Evolutionary conservation across 495 filamentous ascomycete species (phyloP).

Genomic region (Neurospora sp.): DNA sequence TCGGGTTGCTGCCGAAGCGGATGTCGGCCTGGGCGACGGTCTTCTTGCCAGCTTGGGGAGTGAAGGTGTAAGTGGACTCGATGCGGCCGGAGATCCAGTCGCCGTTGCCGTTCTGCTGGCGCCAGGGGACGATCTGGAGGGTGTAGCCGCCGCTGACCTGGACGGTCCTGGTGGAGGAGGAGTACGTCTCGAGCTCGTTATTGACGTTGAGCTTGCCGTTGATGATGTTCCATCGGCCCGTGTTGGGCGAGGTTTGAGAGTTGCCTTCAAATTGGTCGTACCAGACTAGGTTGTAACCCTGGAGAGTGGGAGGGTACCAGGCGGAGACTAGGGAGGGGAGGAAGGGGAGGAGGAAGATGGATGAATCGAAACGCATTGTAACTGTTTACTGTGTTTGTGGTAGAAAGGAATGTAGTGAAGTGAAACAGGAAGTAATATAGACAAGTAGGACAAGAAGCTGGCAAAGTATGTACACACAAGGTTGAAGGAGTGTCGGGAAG

Average conservation of each 20-base stretch:
- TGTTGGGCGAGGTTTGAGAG: slow-evolving; percentile 19
- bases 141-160: slow-evolving; percentile 33
- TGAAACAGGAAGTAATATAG: not conserved
- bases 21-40: slow-evolving; percentile 35
- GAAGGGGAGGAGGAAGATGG: slow-evolving; percentile 4
- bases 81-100: slow-evolving; percentile 41
- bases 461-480: not conserved
- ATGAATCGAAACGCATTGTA: slow-evolving; percentile 13
- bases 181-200: slow-evolving; percentile 36
- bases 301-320: slow-evolving; percentile 22
- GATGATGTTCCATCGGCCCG: slow-evolving; percentile 34
- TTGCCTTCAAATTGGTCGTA: slow-evolving; percentile 29
- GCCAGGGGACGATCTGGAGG: slow-evolving; percentile 36
- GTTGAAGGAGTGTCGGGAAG: not conserved
- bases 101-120: slow-evolving; percentile 16
- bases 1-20: slow-evolving; percentile 30
- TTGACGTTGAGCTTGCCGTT: slow-evolving; percentile 28
- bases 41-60: slow-evolving; percentile 24
- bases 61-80: slow-evolving; percentile 36
- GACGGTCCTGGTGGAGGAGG: slow-evolving; percentile 23
- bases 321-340: slow-evolving; percentile 15
- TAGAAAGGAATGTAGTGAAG: not conserved
- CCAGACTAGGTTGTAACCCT: slow-evolving; percentile 27
- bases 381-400: not conserved
- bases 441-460: not conserved